A percentile compares a stretch with the other conserved stretches of the same genome.
These are phyloP conservation scores for Abrus precatorius DNA, from an alignment of 306 rosid genomes.

Conservation along the genomic window DNA sequence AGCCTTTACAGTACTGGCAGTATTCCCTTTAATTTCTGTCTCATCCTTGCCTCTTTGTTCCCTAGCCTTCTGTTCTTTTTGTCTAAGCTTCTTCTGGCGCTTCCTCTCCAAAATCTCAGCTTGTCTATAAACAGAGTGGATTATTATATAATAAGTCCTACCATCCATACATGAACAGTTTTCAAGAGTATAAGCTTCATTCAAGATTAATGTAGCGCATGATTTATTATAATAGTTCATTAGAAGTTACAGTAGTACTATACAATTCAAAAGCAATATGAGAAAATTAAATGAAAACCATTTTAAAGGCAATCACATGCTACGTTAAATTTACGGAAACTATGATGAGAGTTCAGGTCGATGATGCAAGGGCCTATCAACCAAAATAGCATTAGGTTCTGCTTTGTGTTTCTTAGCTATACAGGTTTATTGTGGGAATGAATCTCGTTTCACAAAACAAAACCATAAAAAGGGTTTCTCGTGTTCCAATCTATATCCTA, in stretches of 20 bases:
- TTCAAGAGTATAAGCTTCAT: constrained; percentile 12
- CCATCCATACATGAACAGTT: constrained; percentile 6
- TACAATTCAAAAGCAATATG: constrained; percentile 5
- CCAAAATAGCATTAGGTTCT: constrained; percentile 22
- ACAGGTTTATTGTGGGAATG: constrained; percentile 12
- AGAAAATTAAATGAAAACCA: constrained; percentile 19
- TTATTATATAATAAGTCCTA: constrained; percentile 29
- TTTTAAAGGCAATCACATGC: neutral
- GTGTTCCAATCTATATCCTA: constrained; percentile 23
- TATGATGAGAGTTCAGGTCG: constrained; percentile 15
- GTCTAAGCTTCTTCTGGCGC: constrained; percentile 84
- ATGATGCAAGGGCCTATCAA: constrained; percentile 23
- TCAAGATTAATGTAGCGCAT: constrained; percentile 19
- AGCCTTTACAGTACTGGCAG: constrained; percentile 50
- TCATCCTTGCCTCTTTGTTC: constrained; percentile 57
- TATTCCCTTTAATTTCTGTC: constrained; percentile 50
- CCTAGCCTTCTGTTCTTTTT: constrained; percentile 74
- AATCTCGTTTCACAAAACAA: constrained; percentile 3
- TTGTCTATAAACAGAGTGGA: constrained; percentile 61
- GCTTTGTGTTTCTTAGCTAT: constrained; percentile 26
- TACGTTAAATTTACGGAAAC: constrained; percentile 1
- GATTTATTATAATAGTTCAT: constrained; percentile 8
- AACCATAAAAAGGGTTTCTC: neutral
- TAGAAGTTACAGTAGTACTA: constrained; percentile 3
- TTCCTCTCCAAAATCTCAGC: constrained; percentile 76